Percentiles rank a stretch among this genome's conserved stretches.
These are phyloP conservation scores for Trametes sp. DNA, from an alignment of 1,284 basidiomycete genomes.

Conservation along the genomic window DNA sequence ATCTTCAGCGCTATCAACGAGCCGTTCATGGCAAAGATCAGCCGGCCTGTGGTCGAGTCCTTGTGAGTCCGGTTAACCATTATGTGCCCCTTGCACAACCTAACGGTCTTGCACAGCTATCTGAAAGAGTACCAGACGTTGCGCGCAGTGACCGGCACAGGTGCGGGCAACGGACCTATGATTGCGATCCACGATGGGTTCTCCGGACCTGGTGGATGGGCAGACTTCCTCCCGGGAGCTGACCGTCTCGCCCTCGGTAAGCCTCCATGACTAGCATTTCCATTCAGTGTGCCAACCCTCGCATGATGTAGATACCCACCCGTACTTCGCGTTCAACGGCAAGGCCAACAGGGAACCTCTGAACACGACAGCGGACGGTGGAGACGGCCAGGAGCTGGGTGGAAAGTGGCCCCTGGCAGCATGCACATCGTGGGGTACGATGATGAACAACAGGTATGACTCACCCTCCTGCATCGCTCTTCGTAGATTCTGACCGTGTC, in stretches of 20 bases:
- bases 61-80: slow-evolving; percentile 40
- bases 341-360: slow-evolving; percentile 46
- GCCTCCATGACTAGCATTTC: neutral
- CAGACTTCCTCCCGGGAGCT: slow-evolving; percentile 59
- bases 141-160: slow-evolving; percentile 62
- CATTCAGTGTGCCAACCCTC: slow-evolving; percentile 39
- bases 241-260: slow-evolving; percentile 63
- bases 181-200: slow-evolving; percentile 62
- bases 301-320: slow-evolving; percentile 59
- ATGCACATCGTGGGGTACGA: slow-evolving; percentile 61
- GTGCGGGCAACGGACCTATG: slow-evolving; percentile 62
- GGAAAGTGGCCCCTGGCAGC: slow-evolving; percentile 40
- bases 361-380: slow-evolving; percentile 41
- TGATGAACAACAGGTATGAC: slow-evolving; percentile 53
- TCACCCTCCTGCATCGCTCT: slow-evolving; percentile 31
- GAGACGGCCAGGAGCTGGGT: slow-evolving; percentile 41
- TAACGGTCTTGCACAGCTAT: slow-evolving; percentile 64
- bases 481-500: neutral
- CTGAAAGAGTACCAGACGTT: slow-evolving; percentile 61
- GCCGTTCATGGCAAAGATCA: slow-evolving; percentile 48
- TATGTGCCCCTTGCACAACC: neutral
- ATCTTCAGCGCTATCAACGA: slow-evolving; percentile 55
- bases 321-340: slow-evolving; percentile 51
- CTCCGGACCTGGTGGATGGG: slow-evolving; percentile 47
- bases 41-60: slow-evolving; percentile 43